Evolutionary conservation across 139 green algal species (phyloP).

Genomic region (Chlorella sp.): DNA sequence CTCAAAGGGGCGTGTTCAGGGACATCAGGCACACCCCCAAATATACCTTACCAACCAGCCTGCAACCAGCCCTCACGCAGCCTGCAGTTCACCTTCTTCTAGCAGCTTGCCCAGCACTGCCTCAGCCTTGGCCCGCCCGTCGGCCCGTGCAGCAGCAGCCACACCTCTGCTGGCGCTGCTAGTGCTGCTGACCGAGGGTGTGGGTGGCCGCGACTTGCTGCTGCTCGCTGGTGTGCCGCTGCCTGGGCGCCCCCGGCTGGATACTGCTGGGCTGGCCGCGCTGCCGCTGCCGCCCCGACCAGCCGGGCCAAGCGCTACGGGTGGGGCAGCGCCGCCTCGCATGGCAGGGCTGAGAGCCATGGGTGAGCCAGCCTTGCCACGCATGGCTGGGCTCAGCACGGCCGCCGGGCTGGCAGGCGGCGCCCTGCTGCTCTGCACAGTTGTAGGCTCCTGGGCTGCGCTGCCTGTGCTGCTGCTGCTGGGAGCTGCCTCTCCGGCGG

Average conservation of each 20-base stretch:
- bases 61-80: too few species aligned
- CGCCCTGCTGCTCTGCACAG: background rate
- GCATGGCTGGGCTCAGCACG: conserved; percentile 20
- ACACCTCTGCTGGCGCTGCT: background rate
- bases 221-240: background rate
- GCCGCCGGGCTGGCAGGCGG: too few species aligned
- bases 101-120: conserved; percentile 17
- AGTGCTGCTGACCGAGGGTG: background rate
- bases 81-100: background rate
- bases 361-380: background rate
- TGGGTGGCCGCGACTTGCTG: background rate
- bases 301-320: conserved; percentile 2
- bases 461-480: background rate
- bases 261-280: too few species aligned
- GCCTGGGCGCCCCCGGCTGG: background rate
- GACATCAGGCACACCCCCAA: background rate
- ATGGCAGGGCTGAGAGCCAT: conserved; percentile 13
- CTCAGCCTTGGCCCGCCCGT: background rate
- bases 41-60: too few species aligned
- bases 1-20: background rate
- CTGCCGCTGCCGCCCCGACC: background rate
- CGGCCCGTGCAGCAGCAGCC: background rate
- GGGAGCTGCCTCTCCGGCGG: background rate
- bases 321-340: background rate
- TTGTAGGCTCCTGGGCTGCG: background rate